These are phyloP conservation scores for Aspergillus candidus DNA, from an alignment of 2,329 filamentous ascomycete genomes.

Conservation along the genomic window DNA sequence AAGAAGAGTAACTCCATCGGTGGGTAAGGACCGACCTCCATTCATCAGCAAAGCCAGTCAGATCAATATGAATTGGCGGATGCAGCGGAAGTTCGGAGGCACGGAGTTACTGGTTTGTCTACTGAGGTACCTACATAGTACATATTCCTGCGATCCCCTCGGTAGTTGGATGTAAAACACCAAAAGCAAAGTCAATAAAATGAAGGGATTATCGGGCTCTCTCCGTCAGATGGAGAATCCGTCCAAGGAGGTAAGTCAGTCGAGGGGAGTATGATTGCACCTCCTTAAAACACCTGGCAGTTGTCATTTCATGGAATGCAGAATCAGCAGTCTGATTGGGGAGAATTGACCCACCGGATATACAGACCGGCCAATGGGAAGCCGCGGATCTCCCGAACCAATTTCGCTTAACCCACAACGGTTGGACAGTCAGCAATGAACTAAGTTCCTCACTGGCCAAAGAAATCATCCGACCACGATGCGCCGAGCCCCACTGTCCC, in stretches of 20 bases:
- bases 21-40: neutral
- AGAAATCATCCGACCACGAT: slow-evolving; percentile 10
- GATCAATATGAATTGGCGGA: slow-evolving; percentile 13
- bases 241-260: too few relatives aligned
- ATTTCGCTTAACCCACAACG: slow-evolving; percentile 29
- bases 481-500: slow-evolving; percentile 14
- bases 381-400: slow-evolving; percentile 19
- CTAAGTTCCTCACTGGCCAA: slow-evolving; percentile 8
- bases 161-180: too few relatives aligned
- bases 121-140: neutral
- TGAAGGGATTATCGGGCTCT: too few relatives aligned
- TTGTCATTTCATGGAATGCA: slow-evolving; percentile 2
- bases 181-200: neutral
- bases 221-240: too few relatives aligned
- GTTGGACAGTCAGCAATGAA: slow-evolving; percentile 13
- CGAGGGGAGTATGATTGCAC: too few relatives aligned
- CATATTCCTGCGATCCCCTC: too few relatives aligned
- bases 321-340: slow-evolving; percentile 15
- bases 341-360: slow-evolving; percentile 11
- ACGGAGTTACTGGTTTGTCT: slow-evolving; percentile 11
- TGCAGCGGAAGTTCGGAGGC: slow-evolving; percentile 23
- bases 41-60: neutral
- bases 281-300: neutral
- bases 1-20: neutral
- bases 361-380: slow-evolving; percentile 20